Evolutionary conservation across 768 basidiomycete genomes (phyloP).

Genomic region (Termitomyces sp.): DNA sequence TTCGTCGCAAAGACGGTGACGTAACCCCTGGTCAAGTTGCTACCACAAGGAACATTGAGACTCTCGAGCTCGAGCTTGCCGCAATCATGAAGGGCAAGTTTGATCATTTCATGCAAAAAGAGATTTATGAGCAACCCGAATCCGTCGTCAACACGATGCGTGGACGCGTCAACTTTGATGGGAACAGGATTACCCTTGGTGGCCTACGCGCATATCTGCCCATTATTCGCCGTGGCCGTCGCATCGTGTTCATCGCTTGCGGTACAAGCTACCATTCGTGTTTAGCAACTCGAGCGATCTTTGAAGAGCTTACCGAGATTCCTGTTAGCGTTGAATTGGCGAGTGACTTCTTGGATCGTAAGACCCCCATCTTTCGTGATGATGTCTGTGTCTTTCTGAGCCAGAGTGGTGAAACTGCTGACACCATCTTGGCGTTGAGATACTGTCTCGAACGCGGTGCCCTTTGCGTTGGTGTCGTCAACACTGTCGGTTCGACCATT

Average conservation of each 20-base stretch:
- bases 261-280: slow-evolving; percentile 98
- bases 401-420: slow-evolving; percentile 98
- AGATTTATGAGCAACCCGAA: slow-evolving; percentile 98
- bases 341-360: slow-evolving; percentile 96
- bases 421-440: slow-evolving; percentile 92
- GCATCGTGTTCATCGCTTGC: slow-evolving; percentile 97
- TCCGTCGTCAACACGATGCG: slow-evolving; percentile 99
- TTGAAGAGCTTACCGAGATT: slow-evolving; percentile 98
- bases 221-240: slow-evolving; percentile 90
- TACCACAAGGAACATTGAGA: slow-evolving; percentile 92
- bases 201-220: slow-evolving; percentile 93
- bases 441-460: slow-evolving; percentile 98
- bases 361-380: slow-evolving; percentile 99
- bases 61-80: slow-evolving; percentile 97
- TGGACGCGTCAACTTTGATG: slow-evolving; percentile 98
- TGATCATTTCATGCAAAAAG: slow-evolving; percentile 99
- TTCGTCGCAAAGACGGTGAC: slow-evolving; percentile 76
- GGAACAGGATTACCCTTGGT: slow-evolving; percentile 85
- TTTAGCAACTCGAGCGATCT: slow-evolving; percentile 93
- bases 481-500: slow-evolving; percentile 96
- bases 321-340: slow-evolving; percentile 96
- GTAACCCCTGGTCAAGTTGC: slow-evolving; percentile 55
- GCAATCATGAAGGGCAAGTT: slow-evolving; percentile 99
- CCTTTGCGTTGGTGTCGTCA: slow-evolving; percentile 95
- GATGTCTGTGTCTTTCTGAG: slow-evolving; percentile 95